Evolutionary conservation across 257 asterid species (phyloP), one percentile per base, ranked within the genome.

Genomic region (Paulownia fortunei): DNA sequence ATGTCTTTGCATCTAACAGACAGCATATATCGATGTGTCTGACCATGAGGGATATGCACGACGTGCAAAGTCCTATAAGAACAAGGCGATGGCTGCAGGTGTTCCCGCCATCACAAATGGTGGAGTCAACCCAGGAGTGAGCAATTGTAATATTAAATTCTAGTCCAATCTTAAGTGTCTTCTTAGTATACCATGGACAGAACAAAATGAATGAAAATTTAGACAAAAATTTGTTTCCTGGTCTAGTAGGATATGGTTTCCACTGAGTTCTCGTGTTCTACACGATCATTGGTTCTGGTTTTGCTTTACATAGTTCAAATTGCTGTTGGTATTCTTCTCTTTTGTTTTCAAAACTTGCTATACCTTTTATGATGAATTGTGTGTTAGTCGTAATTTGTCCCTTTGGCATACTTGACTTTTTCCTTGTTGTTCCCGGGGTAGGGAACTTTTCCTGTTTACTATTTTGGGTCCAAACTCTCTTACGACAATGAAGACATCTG

Each of bases 51-150:
- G 42, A 61, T 61, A 12, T 26, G 41, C 67, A 32, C 41, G 19
- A 2, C 67, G 19, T 13, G 67, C 67, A 61, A 61, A 61, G 42
- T 13, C 67, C 9, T 61, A 27, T 12, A 61, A 26, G 67, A 30
- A 61, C 67, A 30, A 30, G 67, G 67, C 67, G 30, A 61, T 61
- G 30, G 67, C 67, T 61, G 67, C 67, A 3, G 67, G 67, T 11
- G 44, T 61, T 30, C 67, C 67, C 1, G 41, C 67, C 42, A 61
- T 61, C 9, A 61, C 67, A 11, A 61, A 30, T 15, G 41, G 11
- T 15, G 67, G 67, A 30, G 19, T 27, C 67, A 61, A 30, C 7
- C 67, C 67, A 5, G 67, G 67, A 27, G 42, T 61, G 2, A 61
- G 67, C 67, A 61, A 30, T 61, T 30, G 67, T 61, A 61, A 61